These are phyloP conservation scores for Aquilaria agallochum DNA, from an alignment of 441 rosid species.

Conservation along the genomic window DNA sequence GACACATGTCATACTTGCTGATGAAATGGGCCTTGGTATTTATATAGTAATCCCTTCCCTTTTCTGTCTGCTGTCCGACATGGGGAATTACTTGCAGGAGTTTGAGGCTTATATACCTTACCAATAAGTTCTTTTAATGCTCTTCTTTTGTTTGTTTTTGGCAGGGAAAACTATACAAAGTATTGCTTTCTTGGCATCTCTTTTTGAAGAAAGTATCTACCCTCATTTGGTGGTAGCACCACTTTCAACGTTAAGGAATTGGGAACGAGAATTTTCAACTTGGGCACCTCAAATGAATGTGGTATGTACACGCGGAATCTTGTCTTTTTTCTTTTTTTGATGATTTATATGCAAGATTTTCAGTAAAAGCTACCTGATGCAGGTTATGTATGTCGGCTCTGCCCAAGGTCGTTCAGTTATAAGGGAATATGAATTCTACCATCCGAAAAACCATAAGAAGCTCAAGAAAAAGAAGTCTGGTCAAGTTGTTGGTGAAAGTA, in stretches of 20 bases:
- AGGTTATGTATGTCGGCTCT: constrained; percentile 98
- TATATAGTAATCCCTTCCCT: no score
- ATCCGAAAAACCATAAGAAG: constrained; percentile 66
- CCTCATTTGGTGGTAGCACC: constrained; percentile 99
- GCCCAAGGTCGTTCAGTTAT: constrained; percentile 84
- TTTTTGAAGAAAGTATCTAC: constrained; percentile 52
- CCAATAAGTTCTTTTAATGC: background rate
- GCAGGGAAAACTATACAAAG: constrained; percentile 99
- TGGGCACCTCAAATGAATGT: constrained; percentile 99
- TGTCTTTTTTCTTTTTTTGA: constrained; percentile 11
- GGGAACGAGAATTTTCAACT: constrained; percentile 98
- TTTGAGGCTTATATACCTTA: constrained; percentile 3
- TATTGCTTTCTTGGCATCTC: constrained; percentile 97
- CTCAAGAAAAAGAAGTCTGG: constrained; percentile 90
- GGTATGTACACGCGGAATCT: constrained; percentile 42
- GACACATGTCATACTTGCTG: constrained; percentile 98
- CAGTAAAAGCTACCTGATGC: constrained; percentile 19
- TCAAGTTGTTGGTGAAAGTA: constrained; percentile 69
- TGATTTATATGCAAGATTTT: constrained; percentile 3
- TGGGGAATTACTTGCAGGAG: background rate
- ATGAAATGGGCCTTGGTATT: constrained; percentile 99
- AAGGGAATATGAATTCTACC: constrained; percentile 91
- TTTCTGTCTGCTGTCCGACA: constrained; percentile 11
- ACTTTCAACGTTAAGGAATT: constrained; percentile 94
- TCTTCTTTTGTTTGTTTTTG: constrained; percentile 19